Evolutionary conservation across 208 protist genomes (phyloP), one percentile per base, ranked within the genome.

Genomic region (Acanthamoeba lenticulata): DNA sequence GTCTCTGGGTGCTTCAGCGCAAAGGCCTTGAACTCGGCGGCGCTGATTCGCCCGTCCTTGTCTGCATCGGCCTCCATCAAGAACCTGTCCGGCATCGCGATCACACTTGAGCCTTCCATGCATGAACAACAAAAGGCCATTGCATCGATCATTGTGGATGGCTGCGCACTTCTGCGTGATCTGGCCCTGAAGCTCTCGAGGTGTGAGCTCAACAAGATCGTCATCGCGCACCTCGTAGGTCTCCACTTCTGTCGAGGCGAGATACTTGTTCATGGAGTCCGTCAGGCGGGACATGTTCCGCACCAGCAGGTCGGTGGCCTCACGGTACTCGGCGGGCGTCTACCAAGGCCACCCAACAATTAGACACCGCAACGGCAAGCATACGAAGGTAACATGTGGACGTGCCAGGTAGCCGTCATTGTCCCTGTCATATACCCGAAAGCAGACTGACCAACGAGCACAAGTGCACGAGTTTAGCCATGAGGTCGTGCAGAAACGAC

Each of bases 291-390:
- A 47, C 6, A 90, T 90, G 81, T 90, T 90, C 17, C 17, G 6
- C 13, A 90, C 49, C 29, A 90, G 32, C 52, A 62, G 13, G 11
- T 90, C 81, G 44, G 81, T 62, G 81, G 81, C 81, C 42, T 90
- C 81, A 7, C 45, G 65, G 45, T 90, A 90, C n/a, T 90, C 81
- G 29, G n/a, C 45, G 27, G 81, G 81, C 42, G 81, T 90, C 72
- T 83, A n/a, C 7, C 36, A 79, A 79, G 36, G 34, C 21, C 6
- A 40, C 4, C 36, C 24, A 83, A 83, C 42, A 32, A 5, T 42
- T 27, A 34, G 11, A 44, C 36, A 52, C 11, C n/a, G n/a, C n/a
- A n/a, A n/a, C n/a, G n/a, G n/a, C n/a, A n/a, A n/a, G n/a, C n/a
- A n/a, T n/a, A n/a, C n/a, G n/a, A n/a, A n/a, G n/a, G n/a, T n/a